Evolutionary conservation across 345 rosid species (phyloP), one percentile per base, ranked within the genome.

Genomic region (Xanthoceras sorbifolium): DNA sequence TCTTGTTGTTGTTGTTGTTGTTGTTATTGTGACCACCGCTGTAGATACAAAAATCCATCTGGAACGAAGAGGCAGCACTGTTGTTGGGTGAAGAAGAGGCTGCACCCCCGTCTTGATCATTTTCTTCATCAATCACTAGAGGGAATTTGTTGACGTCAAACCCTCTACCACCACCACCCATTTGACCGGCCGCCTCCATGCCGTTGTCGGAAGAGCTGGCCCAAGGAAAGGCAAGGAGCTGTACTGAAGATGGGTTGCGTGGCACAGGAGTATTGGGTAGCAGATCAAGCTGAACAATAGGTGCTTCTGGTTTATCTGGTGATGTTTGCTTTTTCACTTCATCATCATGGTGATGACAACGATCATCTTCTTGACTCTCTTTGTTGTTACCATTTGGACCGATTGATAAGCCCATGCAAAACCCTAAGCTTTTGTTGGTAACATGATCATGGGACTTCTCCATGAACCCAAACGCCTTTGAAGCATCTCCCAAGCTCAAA

Each of bases 281-380:
- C 22, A 82, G 85, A 82, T 82, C 79, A 42, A 82, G 85, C 79
- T 78, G 85, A 52, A 78, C 6, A 18, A 81, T 63, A 54, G 78
- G 78, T 44, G 54, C 48, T 6, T 25, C 48, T 42, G 69, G 5
- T 65, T 61, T n/a, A n/a, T n/a, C 20, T 15, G 75, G 29, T 25
- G 69, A 7, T 61, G 55, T 10, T 34, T 67, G 52, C 15, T 68
- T 5, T 2, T 59, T 40, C 32, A 61, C 54, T 5, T 59, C 38
- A 18, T 46, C 50, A 26, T 54, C 29, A 44, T 42, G 29, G 14
- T 63, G 48, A 9, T 50, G 48, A 17, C 40, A n/a, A 14, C 42
- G 9, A 1, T 31, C 32, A 1, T 32, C 50, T n/a, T 34, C 31
- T 28, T 29, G 17, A 5, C 10, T 69, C 22, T n/a, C 18, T 40